Base-by-base conservation (phyloP, 2,329 filamentous ascomycete genomes). In the Ascochyta koolunga region DNA sequence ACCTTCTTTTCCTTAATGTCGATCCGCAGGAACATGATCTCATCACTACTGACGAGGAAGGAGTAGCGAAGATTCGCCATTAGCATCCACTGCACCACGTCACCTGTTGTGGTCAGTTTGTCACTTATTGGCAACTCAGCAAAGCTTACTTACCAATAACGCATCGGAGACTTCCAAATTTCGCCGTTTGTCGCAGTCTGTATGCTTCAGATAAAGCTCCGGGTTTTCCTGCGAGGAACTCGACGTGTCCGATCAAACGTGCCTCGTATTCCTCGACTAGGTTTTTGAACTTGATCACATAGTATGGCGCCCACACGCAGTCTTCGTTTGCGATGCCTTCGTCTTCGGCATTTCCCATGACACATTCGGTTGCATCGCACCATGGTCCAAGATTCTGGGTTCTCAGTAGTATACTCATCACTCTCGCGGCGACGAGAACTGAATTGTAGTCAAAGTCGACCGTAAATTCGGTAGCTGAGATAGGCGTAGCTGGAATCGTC, bases 131-230 rank as follows among this genome's bases (percentile, higher is more conserved):
- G 3, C 4, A 5, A 18, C 8, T 5, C 11, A n/a, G 1, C 10
- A 10, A 4, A 8, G 13, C 7, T 18, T 5, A 22, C 50, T 39
- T 45, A 63, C 63, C 63, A 10, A 66, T 24, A 8, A 66, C 55
- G 31, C 61, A 63, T 19, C 63, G 50, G n/a, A 65, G 42, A 36
- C 63, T 65, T 1, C 61, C 61, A 55, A 58, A 66, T 4, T 50
- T 43, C 5, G 57, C 50, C 7, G 35, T 60, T 6, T 24, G 13
- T 19, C 25, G 35, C 18, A 58, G 27, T 21, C 29, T 21, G 22
- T 59, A 46, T 1, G 61, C 63, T 35, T 35, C 39, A 6, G 58
- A 56, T 10, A 66, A 47, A 19, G 60, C 61, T 10, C 56, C 56
- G 1, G 43, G 37, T 29, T 35, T 49, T 8, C 64, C 64, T 3